Evolutionary conservation across 176 grass and related monocot species (phyloP), one percentile per base, ranked within the genome.

Genomic region (Pontederia paniculata): DNA sequence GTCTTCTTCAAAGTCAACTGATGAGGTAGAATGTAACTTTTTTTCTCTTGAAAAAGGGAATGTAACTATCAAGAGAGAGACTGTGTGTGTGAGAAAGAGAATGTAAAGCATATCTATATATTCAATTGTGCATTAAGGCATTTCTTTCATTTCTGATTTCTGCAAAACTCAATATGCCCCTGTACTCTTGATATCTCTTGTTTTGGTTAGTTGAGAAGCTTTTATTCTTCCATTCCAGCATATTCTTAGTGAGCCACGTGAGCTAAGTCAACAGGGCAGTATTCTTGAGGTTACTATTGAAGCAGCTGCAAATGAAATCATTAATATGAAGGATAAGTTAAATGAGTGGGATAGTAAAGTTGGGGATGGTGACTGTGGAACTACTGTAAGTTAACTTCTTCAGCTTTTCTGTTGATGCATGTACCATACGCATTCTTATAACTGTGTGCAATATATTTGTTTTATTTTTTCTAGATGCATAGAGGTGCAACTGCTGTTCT

Each of bases 291-390:
- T 73, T 72, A 83, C 80, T 82, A 88, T 98, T 81, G 69, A 84
- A 84, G 80, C 83, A 52, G 67, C 75, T 70, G 78, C 87, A 70
- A 91, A 82, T 70, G 78, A 82, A 77, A 78, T 93, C 44, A 93
- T 98, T 54, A 60, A 61, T 68, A 54, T 93, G 21, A 88, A 65
- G 75, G 94, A 88, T 41, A 77, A 45, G 55, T 67, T 98, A 77
- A 98, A 98, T 75, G 83, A 88, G 44, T 98, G 94, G 94, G 94
- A 98, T 63, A 58, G 83, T 78, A 98, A 98, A 98, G 94, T 80
- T 45, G 87, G 94, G 12, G 94, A 98, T 54, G 94, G 94, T 82
- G 94, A 98, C 54, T 98, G 94, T 78, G 94, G 94, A 71, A 82
- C 77, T 63, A 93, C 87, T 48, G 94, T 98, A 61, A 75, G 87